phyloP scores from a whole-genome alignment of 768 basidiomycete genomes.

The Rhizopogon roseolus region DNA sequence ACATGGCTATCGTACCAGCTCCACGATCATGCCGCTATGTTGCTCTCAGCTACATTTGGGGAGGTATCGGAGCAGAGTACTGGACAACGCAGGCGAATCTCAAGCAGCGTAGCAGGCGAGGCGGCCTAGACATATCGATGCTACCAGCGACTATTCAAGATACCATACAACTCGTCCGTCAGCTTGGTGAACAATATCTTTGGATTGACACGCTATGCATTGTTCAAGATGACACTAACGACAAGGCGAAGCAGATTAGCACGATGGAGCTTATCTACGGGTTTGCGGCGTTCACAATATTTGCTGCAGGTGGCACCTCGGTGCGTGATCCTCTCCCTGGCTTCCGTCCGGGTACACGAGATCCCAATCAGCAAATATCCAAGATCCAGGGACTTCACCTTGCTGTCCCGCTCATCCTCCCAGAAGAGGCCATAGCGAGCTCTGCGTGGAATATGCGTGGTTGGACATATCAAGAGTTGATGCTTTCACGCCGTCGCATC shows the following conservation, averaged over 20 bases:
- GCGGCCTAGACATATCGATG: not conserved
- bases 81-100: slow-evolving; percentile 7
- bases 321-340: slow-evolving; percentile 1
- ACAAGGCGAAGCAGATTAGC: slow-evolving; percentile 1
- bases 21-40: slow-evolving; percentile 3
- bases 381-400: slow-evolving; percentile 18
- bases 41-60: slow-evolving; percentile 8
- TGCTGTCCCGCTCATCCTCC: slow-evolving; percentile 13
- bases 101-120: not conserved
- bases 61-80: slow-evolving; percentile 2
- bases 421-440: slow-evolving; percentile 3
- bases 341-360: slow-evolving; percentile 8
- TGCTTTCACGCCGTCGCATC: slow-evolving; percentile 17
- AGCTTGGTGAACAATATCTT: slow-evolving; percentile 3
- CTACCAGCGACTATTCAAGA: slow-evolving; percentile 4
- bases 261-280: slow-evolving; percentile 5
- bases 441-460: slow-evolving; percentile 15
- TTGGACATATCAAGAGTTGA: slow-evolving; percentile 19
- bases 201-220: slow-evolving; percentile 10
- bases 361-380: slow-evolving; percentile 10
- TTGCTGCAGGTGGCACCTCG: not conserved
- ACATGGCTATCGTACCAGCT: slow-evolving; percentile 3
- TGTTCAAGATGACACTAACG: slow-evolving; percentile 2
- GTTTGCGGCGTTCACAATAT: not conserved
- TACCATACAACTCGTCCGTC: slow-evolving; percentile 3